These are phyloP conservation scores for Populus davidiana DNA, from an alignment of 345 rosid genomes.

Conservation along the genomic window DNA sequence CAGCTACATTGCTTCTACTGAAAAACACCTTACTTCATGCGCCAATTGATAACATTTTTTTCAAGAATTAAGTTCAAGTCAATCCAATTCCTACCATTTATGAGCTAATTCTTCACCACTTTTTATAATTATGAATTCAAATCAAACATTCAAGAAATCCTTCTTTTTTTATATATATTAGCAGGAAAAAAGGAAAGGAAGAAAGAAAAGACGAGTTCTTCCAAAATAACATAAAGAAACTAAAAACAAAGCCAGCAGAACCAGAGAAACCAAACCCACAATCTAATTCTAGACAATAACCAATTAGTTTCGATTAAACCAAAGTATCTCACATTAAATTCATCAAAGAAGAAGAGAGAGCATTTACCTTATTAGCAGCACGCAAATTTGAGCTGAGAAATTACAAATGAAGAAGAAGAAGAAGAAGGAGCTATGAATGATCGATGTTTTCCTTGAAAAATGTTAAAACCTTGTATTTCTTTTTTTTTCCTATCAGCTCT, in stretches of 20 bases:
- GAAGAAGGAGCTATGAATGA: not conserved
- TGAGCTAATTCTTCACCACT: not conserved
- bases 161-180: not conserved
- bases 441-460: not conserved
- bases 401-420: not conserved
- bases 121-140: not conserved
- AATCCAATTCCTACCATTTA: not conserved
- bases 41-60: not conserved
- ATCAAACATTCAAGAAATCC: not conserved
- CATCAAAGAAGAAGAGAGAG: not conserved
- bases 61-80: not conserved
- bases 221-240: not conserved
- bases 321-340: not conserved
- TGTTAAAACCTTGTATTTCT: slow-evolving; percentile 6
- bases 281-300: not conserved
- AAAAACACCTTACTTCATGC: not conserved
- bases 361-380: slow-evolving; percentile 1
- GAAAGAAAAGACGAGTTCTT: not conserved
- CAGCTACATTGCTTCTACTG: not conserved
- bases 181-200: not conserved
- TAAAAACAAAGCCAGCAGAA: not conserved
- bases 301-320: not conserved
- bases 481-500: not conserved
- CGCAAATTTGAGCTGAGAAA: not conserved
- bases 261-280: not conserved